Evolutionary conservation across 148 eudicot species (phyloP), one percentile per base, ranked within the genome.

Genomic region (Fagopyrum esculentum): DNA sequence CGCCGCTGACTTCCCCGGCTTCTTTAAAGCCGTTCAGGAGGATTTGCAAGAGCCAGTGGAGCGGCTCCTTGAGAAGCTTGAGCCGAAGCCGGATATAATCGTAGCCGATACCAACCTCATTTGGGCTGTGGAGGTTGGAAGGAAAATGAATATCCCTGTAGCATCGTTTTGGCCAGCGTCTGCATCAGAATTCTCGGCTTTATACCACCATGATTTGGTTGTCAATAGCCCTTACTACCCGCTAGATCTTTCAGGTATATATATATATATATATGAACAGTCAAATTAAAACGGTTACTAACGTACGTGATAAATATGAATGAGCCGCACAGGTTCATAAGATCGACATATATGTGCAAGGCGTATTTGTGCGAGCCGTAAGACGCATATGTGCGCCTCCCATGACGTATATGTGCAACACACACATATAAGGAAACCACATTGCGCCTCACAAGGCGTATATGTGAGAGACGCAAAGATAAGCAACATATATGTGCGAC

Each of bases 111-210:
- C 52, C 72, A 72, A 72, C 44, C 15, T 79, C 45, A 48, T 70
- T 3, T 82, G 87, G 84, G 83, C 73, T 9, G 79, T 79, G 1
- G 78, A 72, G 9, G 75, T 84, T 64, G 87, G 87, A 9, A 69
- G 30, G 6, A 75, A 61, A 30, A 77, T 81, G 71, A 71, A 44
- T 43, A 75, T 79, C 72, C 82, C 84, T 13, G 82, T 84, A 74
- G 86, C 82, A 50, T 79, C 80, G 6, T 51, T 84, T 46, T 79
- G 80, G 80, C 70, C 82, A 8, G 61, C 77, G 75, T 71, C 80
- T 57, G 84, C 75, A 0, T 30, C 78, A 4, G 73, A 77, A 10
- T 79, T 77, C 55, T 75, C 80, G 12, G 68, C 80, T 43, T 59
- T 79, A 9, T 61, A 72, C 54, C 82, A 84, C 68, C 40, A 35